Percentiles rank a stretch among this genome's conserved stretches.
These are phyloP conservation scores for Coemansia sp. DNA, from an alignment of 192 early-diverging fungal genomes.

Conservation along the genomic window DNA sequence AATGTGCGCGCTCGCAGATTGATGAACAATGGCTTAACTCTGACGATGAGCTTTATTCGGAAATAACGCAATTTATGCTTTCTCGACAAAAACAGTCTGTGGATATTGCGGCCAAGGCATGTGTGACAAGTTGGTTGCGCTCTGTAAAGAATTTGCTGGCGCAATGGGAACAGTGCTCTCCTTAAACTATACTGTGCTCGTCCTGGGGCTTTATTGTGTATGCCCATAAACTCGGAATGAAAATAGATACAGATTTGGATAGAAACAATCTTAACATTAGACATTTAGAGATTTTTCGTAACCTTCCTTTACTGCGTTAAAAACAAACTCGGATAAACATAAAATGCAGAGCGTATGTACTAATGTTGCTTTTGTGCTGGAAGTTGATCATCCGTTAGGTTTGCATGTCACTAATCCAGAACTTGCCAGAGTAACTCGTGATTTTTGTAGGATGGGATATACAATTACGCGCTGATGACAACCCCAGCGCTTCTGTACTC, in stretches of 20 bases:
- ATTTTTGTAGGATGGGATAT: conserved; percentile 27
- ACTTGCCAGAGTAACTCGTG: neutral
- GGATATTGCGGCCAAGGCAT: conserved; percentile 22
- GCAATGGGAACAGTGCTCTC: conserved; percentile 40
- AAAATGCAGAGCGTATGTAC: neutral
- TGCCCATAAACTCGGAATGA: neutral
- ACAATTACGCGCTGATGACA: conserved; percentile 42
- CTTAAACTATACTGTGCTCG: neutral
- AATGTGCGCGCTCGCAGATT: conserved; percentile 17
- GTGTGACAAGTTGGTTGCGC: conserved; percentile 34
- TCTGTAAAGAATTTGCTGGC: conserved; percentile 32
- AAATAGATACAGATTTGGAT: neutral
- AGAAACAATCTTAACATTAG: neutral
- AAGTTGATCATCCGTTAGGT: neutral
- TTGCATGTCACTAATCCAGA: neutral
- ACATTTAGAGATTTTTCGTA: neutral
- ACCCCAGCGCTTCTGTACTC: conserved; percentile 28
- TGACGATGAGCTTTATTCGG: conserved; percentile 8
- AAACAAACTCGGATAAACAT: neutral
- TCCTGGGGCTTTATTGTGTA: neutral
- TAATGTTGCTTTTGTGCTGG: neutral
- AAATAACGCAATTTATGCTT: conserved; percentile 10
- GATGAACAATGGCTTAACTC: conserved; percentile 21
- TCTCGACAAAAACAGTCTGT: conserved; percentile 20
- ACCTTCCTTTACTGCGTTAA: neutral